Evolutionary conservation across 169 alveolate genomes (phyloP).

Genomic region (Perkinsus marinus): DNA sequence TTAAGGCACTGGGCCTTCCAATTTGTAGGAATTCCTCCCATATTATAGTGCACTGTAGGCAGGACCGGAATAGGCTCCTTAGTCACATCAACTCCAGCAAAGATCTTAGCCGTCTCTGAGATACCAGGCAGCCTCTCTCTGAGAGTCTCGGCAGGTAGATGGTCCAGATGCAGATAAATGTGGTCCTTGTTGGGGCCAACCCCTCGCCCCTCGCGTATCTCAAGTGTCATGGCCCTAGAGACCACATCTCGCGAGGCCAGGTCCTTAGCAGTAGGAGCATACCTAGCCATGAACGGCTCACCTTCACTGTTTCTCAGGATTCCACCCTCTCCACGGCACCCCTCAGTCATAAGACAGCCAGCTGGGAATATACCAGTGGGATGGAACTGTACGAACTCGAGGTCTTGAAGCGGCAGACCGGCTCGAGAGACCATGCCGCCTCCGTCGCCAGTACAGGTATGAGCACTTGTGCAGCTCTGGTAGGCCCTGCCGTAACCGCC

Average conservation of each 20-base stretch:
- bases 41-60: constrained; percentile 97
- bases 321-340: constrained; percentile 99
- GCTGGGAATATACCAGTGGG: constrained; percentile 97
- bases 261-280: constrained; percentile 90
- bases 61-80: constrained; percentile 89
- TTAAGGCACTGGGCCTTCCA: constrained; percentile 70
- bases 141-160: constrained; percentile 78
- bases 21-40: constrained; percentile 99
- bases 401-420: constrained; percentile 87
- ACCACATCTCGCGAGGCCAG: constrained; percentile 95
- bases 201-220: constrained; percentile 89
- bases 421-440: constrained; percentile 75
- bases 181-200: constrained; percentile 87
- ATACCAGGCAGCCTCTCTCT: constrained; percentile 90
- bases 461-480: constrained; percentile 94
- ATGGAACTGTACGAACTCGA: constrained; percentile 94
- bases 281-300: constrained; percentile 84
- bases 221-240: constrained; percentile 88
- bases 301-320: constrained; percentile 89
- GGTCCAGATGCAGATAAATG: constrained; percentile 80
- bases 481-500: constrained; percentile 97
- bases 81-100: constrained; percentile 86
- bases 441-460: constrained; percentile 97
- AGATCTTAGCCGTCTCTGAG: constrained; percentile 87
- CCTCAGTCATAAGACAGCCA: constrained; percentile 94